Base-by-base conservation (phyloP, 371 early-diverging fungal species). In the Lichtheimia ornata region DNA sequence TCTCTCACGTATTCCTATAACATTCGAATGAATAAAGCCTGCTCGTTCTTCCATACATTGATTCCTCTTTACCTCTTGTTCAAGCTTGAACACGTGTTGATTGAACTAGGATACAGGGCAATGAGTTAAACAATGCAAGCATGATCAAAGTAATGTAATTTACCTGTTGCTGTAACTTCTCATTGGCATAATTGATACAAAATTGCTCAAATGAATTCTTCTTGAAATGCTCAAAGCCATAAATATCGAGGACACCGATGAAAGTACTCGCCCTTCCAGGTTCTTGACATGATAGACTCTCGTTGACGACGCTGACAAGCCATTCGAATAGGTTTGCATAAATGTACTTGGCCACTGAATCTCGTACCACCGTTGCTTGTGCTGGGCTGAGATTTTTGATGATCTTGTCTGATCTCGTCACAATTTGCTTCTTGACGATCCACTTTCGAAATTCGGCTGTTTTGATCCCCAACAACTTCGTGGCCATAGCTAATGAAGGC, bases 151-250 rank as follows among this genome's bases (percentile, higher is more conserved):
- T 2, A 12, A 52, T 52, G 27, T 27, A 9, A 25, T 11, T 22
- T 71, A 76, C 77, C 68, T 85, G 95, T 72, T 99, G 99, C 76
- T 99, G 98, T 51, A 98, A 79, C 81, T 97, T 97, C 74, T 94
- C 98, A 73, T 94, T 99, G 61, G 97, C 97, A 80, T 91, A 99
- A 84, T 95, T 99, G 77, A 99, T 98, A 84, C 99, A 98, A 73
- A 99, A 95, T 83, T 99, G 99, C 77, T 99, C 99, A 73, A 99
- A 99, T 6, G 96, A 95, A 81, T 99, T 99, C 77, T 89, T 91
- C 75, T 95, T 87, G 72, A 98, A 98, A 66, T 98, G 97, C 76
- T 94, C 95, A 81, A 96, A 95, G 64, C 99, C 95, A 71, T 95
- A 94, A 77, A 97, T 93, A 91, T 99, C 94, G 69, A 98, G 83